These are phyloP conservation scores for Aureobasidium sp. DNA, from an alignment of 2,329 filamentous ascomycete genomes.

Conservation along the genomic window DNA sequence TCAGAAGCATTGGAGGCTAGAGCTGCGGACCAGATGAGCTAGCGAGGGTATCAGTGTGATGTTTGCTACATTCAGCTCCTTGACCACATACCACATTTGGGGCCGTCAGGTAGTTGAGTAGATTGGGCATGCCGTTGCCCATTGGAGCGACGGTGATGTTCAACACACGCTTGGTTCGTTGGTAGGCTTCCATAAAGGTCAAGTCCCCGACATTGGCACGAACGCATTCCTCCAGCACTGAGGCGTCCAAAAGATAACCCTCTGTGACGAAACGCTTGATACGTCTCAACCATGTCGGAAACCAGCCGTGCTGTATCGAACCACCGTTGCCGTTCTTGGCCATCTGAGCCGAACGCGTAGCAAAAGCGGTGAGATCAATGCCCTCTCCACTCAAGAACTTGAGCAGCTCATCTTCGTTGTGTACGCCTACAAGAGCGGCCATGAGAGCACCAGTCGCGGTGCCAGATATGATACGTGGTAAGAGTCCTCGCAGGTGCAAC, in stretches of 20 bases:
- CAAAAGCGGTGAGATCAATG: conserved; percentile 76
- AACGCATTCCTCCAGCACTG: conserved; percentile 74
- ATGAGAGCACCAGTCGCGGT: conserved; percentile 86
- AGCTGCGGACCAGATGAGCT: conserved; percentile 74
- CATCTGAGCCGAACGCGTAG: conserved; percentile 31
- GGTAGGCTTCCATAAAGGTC: conserved; percentile 89
- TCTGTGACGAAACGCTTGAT: conserved; percentile 60
- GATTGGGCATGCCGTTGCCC: conserved; percentile 66
- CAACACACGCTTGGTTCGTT: conserved; percentile 72
- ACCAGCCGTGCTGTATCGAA: conserved; percentile 29
- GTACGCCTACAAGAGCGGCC: conserved; percentile 77
- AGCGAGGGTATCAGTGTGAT: neutral
- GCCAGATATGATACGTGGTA: conserved; percentile 85
- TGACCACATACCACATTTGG: conserved; percentile 69
- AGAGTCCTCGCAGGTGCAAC: conserved; percentile 65
- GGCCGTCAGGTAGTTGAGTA: conserved; percentile 87
- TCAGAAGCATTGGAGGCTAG: conserved; percentile 64
- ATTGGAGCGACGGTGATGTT: conserved; percentile 83
- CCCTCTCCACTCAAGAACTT: conserved; percentile 66
- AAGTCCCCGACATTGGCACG: conserved; percentile 77
- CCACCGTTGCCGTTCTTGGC: conserved; percentile 17
- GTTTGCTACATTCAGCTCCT: neutral
- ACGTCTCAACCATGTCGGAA: conserved; percentile 55
- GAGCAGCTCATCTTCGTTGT: conserved; percentile 76
- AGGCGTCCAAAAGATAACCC: conserved; percentile 76